A percentile compares a stretch with the other conserved stretches of the same genome.
These are phyloP conservation scores for Myriangium duriaei DNA, from an alignment of 2,329 filamentous ascomycete genomes.

Conservation along the genomic window DNA sequence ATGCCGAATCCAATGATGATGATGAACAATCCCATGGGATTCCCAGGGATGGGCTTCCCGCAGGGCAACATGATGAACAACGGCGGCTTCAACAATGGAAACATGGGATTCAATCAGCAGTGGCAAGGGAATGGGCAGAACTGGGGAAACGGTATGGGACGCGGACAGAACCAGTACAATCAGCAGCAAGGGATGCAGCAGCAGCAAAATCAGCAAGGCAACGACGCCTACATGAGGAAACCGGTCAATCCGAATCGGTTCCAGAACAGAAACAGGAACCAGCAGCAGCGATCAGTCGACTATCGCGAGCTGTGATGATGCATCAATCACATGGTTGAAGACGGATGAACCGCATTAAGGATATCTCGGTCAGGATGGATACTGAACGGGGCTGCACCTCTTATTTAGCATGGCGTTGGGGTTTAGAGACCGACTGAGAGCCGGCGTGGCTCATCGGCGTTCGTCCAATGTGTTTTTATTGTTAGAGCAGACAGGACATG, in stretches of 20 bases:
- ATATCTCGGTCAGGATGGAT: neutral
- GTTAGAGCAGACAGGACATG: too few species aligned
- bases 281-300: constrained; percentile 62
- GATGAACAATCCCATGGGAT: constrained; percentile 26
- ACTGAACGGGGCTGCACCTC: too few species aligned
- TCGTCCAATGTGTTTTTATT: too few species aligned
- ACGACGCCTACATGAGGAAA: constrained; percentile 88
- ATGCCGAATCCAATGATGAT: constrained; percentile 35
- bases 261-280: constrained; percentile 65
- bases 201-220: constrained; percentile 37
- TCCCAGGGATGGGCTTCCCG: constrained; percentile 20
- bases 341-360: neutral
- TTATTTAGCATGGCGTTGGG: constrained; percentile 6
- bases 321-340: constrained; percentile 1
- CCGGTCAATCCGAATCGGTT: constrained; percentile 90
- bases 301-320: constrained; percentile 60
- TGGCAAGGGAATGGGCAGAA: constrained; percentile 21
- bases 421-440: too few species aligned
- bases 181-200: neutral
- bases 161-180: constrained; percentile 6
- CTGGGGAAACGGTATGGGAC: constrained; percentile 23
- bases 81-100: constrained; percentile 12
- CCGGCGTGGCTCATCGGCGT: too few species aligned
- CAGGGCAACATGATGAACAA: constrained; percentile 11
- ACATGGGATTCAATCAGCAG: constrained; percentile 19